These are phyloP conservation scores for Nephelium lappaceum DNA, from an alignment of 345 rosid genomes.

Conservation along the genomic window DNA sequence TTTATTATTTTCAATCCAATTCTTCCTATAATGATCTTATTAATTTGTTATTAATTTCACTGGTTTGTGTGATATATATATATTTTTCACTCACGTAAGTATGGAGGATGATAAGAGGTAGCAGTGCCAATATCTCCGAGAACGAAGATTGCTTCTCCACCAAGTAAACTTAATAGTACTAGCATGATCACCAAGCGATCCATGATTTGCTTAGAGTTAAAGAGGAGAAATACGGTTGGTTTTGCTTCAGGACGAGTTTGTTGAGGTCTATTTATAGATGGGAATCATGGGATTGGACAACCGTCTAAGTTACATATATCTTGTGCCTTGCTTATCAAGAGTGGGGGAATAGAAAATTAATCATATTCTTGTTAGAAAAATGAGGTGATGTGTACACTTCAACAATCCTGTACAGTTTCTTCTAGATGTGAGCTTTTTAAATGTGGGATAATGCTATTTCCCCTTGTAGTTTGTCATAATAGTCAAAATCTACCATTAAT, in stretches of 20 bases:
- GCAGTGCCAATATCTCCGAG: slow-evolving; percentile 37
- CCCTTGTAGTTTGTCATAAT: too few species aligned
- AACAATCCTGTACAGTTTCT: neutral
- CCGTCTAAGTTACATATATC: too few species aligned
- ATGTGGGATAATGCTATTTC: too few species aligned
- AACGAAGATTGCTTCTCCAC: slow-evolving; percentile 7
- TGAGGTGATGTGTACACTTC: neutral
- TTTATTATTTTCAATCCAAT: too few species aligned
- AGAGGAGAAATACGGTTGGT: neutral
- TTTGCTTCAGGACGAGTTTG: neutral
- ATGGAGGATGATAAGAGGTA: slow-evolving; percentile 30
- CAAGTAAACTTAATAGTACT: slow-evolving; percentile 5
- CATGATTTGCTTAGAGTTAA: neutral
- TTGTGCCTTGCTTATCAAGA: neutral
- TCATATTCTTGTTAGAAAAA: neutral
- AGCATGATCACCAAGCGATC: neutral
- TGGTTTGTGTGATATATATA: neutral
- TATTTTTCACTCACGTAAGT: slow-evolving; percentile 29
- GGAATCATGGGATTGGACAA: neutral
- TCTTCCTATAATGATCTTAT: too few species aligned
- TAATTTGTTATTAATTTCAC: too few species aligned
- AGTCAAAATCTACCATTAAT: too few species aligned
- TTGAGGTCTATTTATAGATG: slow-evolving; percentile 11
- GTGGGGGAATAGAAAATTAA: neutral
- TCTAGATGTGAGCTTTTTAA: neutral